These are phyloP conservation scores for Mycena maculata DNA, from an alignment of 768 basidiomycete genomes.

Conservation along the genomic window DNA sequence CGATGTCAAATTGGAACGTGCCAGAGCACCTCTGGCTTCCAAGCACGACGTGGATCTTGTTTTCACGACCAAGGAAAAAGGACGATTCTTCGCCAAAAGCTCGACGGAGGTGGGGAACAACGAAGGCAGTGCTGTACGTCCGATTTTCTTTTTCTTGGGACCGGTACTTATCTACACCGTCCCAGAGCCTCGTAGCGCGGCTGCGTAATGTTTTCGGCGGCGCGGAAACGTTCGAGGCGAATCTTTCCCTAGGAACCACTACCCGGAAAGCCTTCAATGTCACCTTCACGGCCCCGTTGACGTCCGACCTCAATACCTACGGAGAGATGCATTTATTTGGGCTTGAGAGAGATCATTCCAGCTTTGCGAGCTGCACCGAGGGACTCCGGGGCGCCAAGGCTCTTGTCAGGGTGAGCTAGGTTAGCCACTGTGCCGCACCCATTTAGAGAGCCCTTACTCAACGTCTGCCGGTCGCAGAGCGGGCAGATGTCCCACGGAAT, in stretches of 20 bases:
- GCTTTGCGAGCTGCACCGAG: constrained; percentile 79
- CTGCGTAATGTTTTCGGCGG: constrained; percentile 92
- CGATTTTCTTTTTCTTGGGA: not conserved
- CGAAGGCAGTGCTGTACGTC: constrained; percentile 90
- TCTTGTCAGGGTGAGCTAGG: constrained; percentile 80
- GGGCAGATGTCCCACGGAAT: constrained; percentile 53
- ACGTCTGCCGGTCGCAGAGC: constrained; percentile 45
- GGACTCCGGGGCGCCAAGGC: constrained; percentile 73
- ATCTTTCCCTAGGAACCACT: constrained; percentile 86
- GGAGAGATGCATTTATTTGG: constrained; percentile 81
- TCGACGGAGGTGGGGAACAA: constrained; percentile 93
- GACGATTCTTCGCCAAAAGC: constrained; percentile 81
- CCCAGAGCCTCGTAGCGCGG: constrained; percentile 80
- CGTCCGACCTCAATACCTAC: constrained; percentile 68
- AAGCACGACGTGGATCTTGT: constrained; percentile 82
- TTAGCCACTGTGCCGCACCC: constrained; percentile 47
- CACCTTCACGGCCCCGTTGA: constrained; percentile 70
- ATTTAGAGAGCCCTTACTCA: constrained; percentile 35
- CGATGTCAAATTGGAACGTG: constrained; percentile 70
- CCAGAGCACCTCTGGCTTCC: constrained; percentile 63
- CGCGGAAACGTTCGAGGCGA: constrained; percentile 88
- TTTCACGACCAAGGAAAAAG: constrained; percentile 80
- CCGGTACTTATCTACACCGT: constrained; percentile 7
- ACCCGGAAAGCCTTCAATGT: constrained; percentile 87
- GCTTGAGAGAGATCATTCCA: constrained; percentile 82